Percentiles rank a stretch among this genome's conserved stretches.
Conservation (phyloP, 495 filamentous ascomycete species). For the Lineolata rhizophorae region DNA sequence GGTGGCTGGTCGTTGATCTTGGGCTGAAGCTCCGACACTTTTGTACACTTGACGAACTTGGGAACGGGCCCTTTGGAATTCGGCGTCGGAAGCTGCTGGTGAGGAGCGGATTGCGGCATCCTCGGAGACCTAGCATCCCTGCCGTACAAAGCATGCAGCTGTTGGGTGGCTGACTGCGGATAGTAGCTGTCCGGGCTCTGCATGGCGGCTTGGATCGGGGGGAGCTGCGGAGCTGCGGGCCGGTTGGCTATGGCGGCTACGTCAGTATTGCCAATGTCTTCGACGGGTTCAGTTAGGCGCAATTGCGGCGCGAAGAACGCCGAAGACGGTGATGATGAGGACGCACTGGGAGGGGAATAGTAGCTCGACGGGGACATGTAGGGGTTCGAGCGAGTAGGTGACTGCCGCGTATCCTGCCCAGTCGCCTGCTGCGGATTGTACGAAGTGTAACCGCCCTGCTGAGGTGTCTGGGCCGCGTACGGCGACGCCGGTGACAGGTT, state of each 20-base stretch:
- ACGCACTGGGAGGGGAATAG: constrained; percentile 38
- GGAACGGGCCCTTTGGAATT: constrained; percentile 50
- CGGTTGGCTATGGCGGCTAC: constrained; percentile 9
- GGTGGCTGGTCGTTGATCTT: constrained; percentile 71
- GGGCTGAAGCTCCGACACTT: constrained; percentile 53
- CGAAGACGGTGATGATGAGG: constrained; percentile 7
- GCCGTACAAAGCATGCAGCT: constrained; percentile 49
- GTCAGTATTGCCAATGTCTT: constrained; percentile 19
- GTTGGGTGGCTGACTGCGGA: constrained; percentile 41
- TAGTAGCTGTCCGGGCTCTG: constrained; percentile 43
- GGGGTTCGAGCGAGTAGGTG: constrained; percentile 32
- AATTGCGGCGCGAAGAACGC: no score
- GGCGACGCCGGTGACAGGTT: constrained; percentile 46
- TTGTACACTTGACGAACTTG: constrained; percentile 59
- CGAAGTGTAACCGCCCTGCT: constrained; percentile 27
- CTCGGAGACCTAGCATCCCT: constrained; percentile 56
- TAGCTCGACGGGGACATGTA: constrained; percentile 37
- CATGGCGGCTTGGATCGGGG: constrained; percentile 48
- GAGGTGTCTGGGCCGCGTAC: constrained; percentile 34
- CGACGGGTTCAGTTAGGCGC: no score
- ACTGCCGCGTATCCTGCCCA: constrained; percentile 33
- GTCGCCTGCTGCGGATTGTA: constrained; percentile 18
- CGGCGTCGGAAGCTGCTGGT: constrained; percentile 19
- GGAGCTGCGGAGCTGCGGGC: constrained; percentile 27
- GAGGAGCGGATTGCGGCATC: constrained; percentile 22